Evolutionary conservation across 1,284 basidiomycete genomes (phyloP), one percentile per base, ranked within the genome.

Genomic region (Ustilago crameri): DNA sequence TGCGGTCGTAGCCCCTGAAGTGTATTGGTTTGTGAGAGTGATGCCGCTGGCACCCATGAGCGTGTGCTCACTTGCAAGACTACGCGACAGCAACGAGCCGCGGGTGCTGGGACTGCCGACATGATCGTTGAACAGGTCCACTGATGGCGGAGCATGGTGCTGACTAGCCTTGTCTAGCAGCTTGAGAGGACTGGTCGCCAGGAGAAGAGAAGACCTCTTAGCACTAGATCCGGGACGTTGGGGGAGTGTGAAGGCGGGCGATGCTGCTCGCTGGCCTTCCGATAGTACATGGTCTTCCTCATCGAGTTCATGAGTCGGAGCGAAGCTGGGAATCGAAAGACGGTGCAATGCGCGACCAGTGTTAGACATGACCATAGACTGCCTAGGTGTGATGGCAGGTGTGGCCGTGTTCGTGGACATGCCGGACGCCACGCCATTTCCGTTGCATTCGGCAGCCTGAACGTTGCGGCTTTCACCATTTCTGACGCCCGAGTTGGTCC

Each of bases 11-110:
- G 35, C 5, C 15, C 30, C 22, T 15, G 45, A 7, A 17, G 47
- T 24, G 5, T 46, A 53, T 24, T 65, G 65, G 14, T 69, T 57
- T 23, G 54, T 54, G 32, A 76, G 51, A 1, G 75, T 76, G 41
- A 67, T 76, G 48, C 61, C 58, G 55, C 75, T 78, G 7, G 68
- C 64, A 15, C 68, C 76, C 45, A 66, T 63, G 18, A 75, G 58
- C 5, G 76, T 77, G 48, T 66, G 55, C 43, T 75, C 76, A 58
- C 73, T 76, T 3, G 74, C 68, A 2, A 74, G 49, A 34, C 75
- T 77, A 34, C 67, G 61, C 10, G 69, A 66, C 2, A 73, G 63
- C 23, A 69, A 40, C 43, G 61, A 61, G 22, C 62, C 63, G 40
- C 52, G 18, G n/a, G 57, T 20, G 26, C 41, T 34, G 9, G 73